Base-by-base conservation (phyloP, 352 stramenopile genomes). In the Phytophthora podocarpi region DNA sequence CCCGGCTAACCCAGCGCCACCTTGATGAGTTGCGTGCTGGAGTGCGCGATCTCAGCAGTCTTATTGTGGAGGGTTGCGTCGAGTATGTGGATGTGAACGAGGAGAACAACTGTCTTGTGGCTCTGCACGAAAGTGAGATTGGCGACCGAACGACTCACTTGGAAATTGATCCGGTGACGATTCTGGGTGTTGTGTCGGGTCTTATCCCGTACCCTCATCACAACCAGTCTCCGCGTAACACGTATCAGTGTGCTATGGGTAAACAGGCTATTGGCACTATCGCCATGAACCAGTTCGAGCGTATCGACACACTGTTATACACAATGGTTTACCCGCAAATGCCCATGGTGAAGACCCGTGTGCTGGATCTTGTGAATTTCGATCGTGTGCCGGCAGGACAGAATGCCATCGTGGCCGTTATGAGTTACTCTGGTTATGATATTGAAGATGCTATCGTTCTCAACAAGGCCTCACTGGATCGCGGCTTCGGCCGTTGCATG, bases 31-130 rank as follows among this genome's bases (percentile, higher is more conserved):
- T 98, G 43, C 84, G 76, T 28, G 76, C 83, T 13, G 83, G 85
- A 23, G 78, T 90, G 21, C 84, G 87, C 15, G 74, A 91, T 39
- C 82, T 97, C 48, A 75, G 85, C 63, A 87, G 79, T 52, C 63
- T 97, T n/a, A 93, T 97, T 56, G 79, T 94, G 27, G 82, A 98
- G 66, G 97, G 97, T 16, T 93, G 99, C 32, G 97, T 99, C 28
- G 98, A 99, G 71, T 99, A 99, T 79, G 94, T 99, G 23, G 98
- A 99, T 75, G 98, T 99, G 59, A 99, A 99, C 70, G 98, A 99
- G 82, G 97, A 99, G 72, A 99, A 99, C 79, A 99, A 99, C 59
- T 99, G 97, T 71, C 80, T 99, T 35, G 97, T 99, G 41, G 96
- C 97, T 7, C 82, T 99, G 13, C 93, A 96, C 43, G 94, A 98